Percentiles rank a stretch among this genome's conserved stretches.
Evolutionary conservation across 805 yeast species (phyloP).

Genomic region (Saturnispora gosingensis): DNA sequence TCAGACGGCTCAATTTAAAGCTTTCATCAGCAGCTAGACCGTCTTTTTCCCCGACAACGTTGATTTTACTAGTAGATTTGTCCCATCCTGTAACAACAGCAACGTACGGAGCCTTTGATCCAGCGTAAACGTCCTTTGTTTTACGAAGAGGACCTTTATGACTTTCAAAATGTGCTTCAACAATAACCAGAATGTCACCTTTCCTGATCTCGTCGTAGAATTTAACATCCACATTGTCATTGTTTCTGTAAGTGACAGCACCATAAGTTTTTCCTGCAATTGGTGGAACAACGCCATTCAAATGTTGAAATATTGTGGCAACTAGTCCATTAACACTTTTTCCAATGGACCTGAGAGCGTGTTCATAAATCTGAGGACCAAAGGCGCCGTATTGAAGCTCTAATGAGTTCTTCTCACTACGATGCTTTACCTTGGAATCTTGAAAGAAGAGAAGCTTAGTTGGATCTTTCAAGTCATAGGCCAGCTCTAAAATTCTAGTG

Average conservation of each 20-base stretch:
- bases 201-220: constrained; percentile 58
- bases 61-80: constrained; percentile 55
- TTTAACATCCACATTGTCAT: constrained; percentile 39
- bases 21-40: constrained; percentile 49
- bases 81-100: constrained; percentile 71
- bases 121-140: constrained; percentile 38
- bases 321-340: constrained; percentile 26
- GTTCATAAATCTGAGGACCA: constrained; percentile 42
- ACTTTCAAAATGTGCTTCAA: constrained; percentile 64
- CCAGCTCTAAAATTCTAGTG: constrained; percentile 49
- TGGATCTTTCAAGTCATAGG: constrained; percentile 49
- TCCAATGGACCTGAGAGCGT: constrained; percentile 30
- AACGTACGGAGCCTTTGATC: constrained; percentile 42
- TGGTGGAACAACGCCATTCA: constrained; percentile 30
- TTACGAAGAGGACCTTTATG: constrained; percentile 37
- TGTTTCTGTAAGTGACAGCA: constrained; percentile 52
- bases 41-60: constrained; percentile 50
- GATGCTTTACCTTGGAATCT: constrained; percentile 32
- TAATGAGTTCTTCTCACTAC: constrained; percentile 34
- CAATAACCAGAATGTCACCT: constrained; percentile 77
- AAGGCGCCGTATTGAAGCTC: constrained; percentile 38
- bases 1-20: constrained; percentile 63
- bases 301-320: constrained; percentile 27
- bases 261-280: constrained; percentile 69
- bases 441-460: constrained; percentile 35